Evolutionary conservation across 176 grass and related monocot species (phyloP).

Genomic region (Lolium multiflorum): DNA sequence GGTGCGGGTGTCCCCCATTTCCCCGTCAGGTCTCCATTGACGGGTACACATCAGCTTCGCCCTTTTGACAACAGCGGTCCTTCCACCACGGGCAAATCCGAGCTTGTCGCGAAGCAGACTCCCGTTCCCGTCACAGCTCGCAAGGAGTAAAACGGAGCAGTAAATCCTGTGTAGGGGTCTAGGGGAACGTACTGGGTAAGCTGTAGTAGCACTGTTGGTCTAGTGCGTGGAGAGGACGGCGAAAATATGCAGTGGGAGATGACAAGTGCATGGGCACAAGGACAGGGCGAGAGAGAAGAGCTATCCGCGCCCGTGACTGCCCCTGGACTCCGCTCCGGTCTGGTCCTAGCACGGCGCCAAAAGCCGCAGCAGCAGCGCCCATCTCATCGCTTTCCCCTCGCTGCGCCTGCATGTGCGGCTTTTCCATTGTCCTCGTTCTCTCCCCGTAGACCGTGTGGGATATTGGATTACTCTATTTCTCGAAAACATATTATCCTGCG

Average conservation of each 20-base stretch:
- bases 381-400: conserved; percentile 23
- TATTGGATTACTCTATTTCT: too few relatives aligned
- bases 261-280: conserved; percentile 16
- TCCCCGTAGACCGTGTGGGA: too few relatives aligned
- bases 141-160: not conserved
- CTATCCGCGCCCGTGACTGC: conserved; percentile 18
- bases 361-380: conserved; percentile 23
- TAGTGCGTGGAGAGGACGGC: not conserved
- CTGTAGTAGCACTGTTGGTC: not conserved
- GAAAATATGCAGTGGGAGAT: not conserved
- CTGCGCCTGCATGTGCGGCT: not conserved
- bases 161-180: not conserved
- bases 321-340: not conserved
- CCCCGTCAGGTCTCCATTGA: not conserved
- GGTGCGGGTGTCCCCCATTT: not conserved
- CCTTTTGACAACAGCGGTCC: too few relatives aligned
- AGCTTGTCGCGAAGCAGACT: not conserved
- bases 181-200: too few relatives aligned
- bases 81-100: not conserved
- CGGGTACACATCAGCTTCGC: not conserved
- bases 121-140: not conserved
- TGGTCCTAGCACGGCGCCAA: not conserved
- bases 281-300: not conserved
- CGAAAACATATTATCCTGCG: too few relatives aligned
- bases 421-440: not conserved